phyloP scores from a whole-genome alignment of 2,329 filamentous ascomycete species.

The Canariomyces notabilis region DNA sequence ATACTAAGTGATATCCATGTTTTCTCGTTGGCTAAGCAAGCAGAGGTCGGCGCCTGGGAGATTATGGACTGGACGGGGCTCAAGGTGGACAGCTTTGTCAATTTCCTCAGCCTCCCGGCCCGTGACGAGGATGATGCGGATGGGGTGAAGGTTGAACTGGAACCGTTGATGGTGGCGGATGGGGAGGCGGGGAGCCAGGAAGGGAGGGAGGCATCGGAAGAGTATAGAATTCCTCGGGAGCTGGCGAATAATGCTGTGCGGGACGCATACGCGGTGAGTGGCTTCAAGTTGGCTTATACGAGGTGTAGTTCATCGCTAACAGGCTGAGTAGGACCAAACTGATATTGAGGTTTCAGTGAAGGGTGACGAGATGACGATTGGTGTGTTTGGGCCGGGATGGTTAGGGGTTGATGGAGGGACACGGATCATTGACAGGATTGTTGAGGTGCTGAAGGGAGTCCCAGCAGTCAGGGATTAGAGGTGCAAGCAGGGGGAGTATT shows the following conservation, averaged over 20 bases:
- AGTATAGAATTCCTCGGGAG: background rate
- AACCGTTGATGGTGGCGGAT: background rate
- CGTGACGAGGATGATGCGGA: background rate
- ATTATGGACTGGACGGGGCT: conserved; percentile 71
- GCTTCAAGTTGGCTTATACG: too few species aligned
- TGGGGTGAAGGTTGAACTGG: background rate
- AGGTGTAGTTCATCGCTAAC: background rate
- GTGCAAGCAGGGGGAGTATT: too few species aligned
- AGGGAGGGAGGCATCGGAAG: background rate
- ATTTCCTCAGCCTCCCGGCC: conserved; percentile 60
- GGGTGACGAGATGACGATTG: conserved; percentile 18
- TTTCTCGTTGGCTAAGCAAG: conserved; percentile 53
- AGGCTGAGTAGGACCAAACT: conserved; percentile 16
- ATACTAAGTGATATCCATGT: conserved; percentile 65
- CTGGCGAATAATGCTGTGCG: conserved; percentile 26
- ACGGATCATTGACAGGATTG: conserved; percentile 10
- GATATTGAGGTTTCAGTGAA: conserved; percentile 24
- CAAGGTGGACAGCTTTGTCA: conserved; percentile 68
- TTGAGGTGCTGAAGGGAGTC: conserved; percentile 3
- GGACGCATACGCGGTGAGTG: conserved; percentile 33
- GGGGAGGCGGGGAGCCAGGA: background rate
- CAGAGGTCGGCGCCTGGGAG: conserved; percentile 61
- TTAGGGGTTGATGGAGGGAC: conserved; percentile 6
- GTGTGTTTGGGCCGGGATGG: conserved; percentile 21
- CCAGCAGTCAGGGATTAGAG: too few species aligned